Evolutionary conservation across 257 asterid genomes (phyloP), one percentile per base, ranked within the genome.

Genomic region (Solanum ahanhuiri): DNA sequence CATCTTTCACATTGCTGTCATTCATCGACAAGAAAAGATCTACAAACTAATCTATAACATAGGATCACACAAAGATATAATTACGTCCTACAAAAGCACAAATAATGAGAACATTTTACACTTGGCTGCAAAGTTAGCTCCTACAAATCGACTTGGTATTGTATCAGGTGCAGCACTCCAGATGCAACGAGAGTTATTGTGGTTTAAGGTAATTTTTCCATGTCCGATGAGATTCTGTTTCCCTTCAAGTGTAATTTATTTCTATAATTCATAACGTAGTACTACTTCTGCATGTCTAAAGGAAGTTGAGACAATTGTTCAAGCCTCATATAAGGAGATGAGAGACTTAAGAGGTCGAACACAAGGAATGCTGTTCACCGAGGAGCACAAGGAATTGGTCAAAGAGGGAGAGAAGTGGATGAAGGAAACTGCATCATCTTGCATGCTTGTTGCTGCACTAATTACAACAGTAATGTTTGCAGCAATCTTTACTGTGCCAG

Each of bases 131-230:
- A 90, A 88, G 73, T 39, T 90, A 45, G 89, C 92, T 43, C 86
- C 89, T 69, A 54, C 77, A 67, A 83, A 77, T 33, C 85, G 87
- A 70, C 89, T 90, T 23, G 87, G 88, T 63, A 86, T 82, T 11
- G 89, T 90, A 18, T 89, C 92, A 4, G 92, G 92, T n/a, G 91
- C 90, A n/a, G 91, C 91, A 31, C 86, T 89, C 15, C 92, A 89
- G 67, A 90, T 88, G 91, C 92, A 90, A 45, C 54, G 90, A 31
- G 92, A 88, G 83, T 57, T 90, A 60, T 66, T 87, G 23, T 90
- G 88, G 92, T 85, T 88, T 28, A 90, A 88, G 90, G 91, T 86
- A 41, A 60, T 22, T 18, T 54, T 82, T 43, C 43, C 25, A 23
- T 0, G 10, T 60, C 54, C n/a, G n/a, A n/a, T n/a, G n/a, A n/a